phyloP scores from a whole-genome alignment of 192 early-diverging fungal species.

The Dissophora globulifera region DNA sequence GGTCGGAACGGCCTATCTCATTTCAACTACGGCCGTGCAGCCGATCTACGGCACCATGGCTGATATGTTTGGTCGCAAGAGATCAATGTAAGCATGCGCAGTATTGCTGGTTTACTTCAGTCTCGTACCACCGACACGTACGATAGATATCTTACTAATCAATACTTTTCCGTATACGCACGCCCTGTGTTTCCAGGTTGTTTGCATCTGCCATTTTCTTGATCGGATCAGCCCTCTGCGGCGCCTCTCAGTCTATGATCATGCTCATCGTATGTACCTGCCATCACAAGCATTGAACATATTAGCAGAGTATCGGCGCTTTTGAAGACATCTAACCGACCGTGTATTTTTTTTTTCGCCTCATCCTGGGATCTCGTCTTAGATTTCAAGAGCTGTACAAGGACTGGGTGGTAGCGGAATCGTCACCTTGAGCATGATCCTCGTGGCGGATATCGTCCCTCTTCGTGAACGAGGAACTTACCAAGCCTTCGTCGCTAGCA shows the following conservation, averaged over 20 bases:
- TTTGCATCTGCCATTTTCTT: neutral
- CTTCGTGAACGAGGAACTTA: conserved; percentile 64
- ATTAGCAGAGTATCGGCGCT: too few relatives aligned
- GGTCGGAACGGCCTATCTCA: conserved; percentile 80
- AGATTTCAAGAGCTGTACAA: conserved; percentile 59
- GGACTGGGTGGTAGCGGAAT: conserved; percentile 69
- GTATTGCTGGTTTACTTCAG: too few relatives aligned
- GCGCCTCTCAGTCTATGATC: neutral
- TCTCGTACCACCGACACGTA: too few relatives aligned
- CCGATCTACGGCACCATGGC: conserved; percentile 84
- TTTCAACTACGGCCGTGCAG: conserved; percentile 69
- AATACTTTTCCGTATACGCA: too few relatives aligned
- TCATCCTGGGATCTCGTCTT: too few relatives aligned
- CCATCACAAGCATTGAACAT: too few relatives aligned
- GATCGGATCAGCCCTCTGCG: neutral
- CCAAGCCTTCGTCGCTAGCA: conserved; percentile 62
- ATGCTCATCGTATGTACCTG: neutral
- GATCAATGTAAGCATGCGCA: too few relatives aligned
- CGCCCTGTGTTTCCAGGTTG: conserved; percentile 19
- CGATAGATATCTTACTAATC: too few relatives aligned
- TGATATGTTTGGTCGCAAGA: conserved; percentile 72
- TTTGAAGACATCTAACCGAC: too few relatives aligned
- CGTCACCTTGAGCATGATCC: conserved; percentile 68
- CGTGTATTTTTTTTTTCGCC: conserved; percentile 47
- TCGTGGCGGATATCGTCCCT: conserved; percentile 71